Percentiles rank a stretch among this genome's conserved stretches.
phyloP scores from a whole-genome alignment of 805 yeast genomes.

The Saccharomycopsis capsularis region DNA sequence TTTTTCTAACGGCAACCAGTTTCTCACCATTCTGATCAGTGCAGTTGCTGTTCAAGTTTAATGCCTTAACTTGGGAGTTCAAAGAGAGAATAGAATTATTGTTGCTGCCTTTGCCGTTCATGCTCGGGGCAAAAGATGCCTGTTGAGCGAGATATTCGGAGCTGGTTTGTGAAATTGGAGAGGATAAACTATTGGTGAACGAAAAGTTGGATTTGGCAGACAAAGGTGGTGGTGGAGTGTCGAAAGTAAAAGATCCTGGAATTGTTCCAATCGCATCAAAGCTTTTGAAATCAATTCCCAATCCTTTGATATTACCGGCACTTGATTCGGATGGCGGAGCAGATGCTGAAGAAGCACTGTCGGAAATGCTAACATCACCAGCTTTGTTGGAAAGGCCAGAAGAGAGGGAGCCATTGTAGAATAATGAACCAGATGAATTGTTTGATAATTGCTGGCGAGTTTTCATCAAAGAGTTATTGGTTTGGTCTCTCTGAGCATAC shows the following conservation, averaged over 20 bases:
- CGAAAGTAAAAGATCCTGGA: neutral
- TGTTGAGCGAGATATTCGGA: neutral
- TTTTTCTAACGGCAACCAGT: conserved; percentile 10
- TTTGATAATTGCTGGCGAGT: conserved; percentile 12
- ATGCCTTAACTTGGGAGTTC: neutral
- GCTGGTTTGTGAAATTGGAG: conserved; percentile 3
- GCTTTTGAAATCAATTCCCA: no score
- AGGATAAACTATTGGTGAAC: neutral
- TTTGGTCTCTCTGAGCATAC: conserved; percentile 9
- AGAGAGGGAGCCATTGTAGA: neutral
- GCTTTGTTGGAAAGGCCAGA: conserved; percentile 1
- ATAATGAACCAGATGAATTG: conserved; percentile 3
- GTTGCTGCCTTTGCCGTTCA: no score
- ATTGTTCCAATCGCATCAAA: neutral
- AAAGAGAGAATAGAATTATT: neutral
- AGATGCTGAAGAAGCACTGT: conserved; percentile 1
- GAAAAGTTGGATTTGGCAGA: neutral
- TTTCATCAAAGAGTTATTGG: conserved; percentile 15
- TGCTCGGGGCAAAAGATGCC: neutral
- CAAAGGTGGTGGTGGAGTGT: neutral
- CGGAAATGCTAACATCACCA: neutral
- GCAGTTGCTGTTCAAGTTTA: neutral
- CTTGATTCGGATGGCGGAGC: conserved; percentile 5
- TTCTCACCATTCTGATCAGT: neutral
- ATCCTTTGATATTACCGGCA: neutral